Evolutionary conservation across 2,329 filamentous ascomycete genomes (phyloP).

Genomic region (Lecanicillium sp.): DNA sequence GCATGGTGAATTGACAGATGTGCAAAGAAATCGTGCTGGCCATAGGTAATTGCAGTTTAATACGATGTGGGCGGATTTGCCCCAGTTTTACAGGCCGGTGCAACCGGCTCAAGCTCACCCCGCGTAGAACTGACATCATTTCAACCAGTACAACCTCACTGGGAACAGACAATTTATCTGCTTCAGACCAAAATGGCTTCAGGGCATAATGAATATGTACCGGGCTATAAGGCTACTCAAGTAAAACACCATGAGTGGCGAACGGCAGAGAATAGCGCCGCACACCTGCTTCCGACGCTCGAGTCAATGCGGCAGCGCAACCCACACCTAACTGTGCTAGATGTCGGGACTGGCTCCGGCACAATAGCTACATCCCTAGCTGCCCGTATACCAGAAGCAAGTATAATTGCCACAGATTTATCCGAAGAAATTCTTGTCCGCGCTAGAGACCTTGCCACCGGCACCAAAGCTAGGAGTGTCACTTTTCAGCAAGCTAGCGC

Average conservation of each 20-base stretch:
- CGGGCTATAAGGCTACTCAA: slow-evolving; percentile 17
- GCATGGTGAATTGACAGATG: too few species aligned
- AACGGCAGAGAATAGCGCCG: slow-evolving; percentile 33
- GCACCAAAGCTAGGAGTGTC: slow-evolving; percentile 17
- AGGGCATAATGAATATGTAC: slow-evolving; percentile 18
- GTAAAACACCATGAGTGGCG: slow-evolving; percentile 27
- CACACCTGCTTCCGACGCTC: slow-evolving; percentile 33
- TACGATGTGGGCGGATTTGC: too few species aligned
- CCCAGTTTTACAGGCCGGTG: too few species aligned
- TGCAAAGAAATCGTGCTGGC: too few species aligned
- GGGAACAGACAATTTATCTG: too few species aligned
- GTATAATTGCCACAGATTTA: slow-evolving; percentile 22
- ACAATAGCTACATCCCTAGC: slow-evolving; percentile 37
- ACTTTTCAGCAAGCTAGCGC: slow-evolving; percentile 19
- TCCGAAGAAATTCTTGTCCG: slow-evolving; percentile 22
- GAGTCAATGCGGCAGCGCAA: slow-evolving; percentile 14
- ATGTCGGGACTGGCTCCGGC: slow-evolving; percentile 41
- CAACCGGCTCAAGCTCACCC: too few species aligned
- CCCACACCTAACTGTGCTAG: slow-evolving; percentile 30
- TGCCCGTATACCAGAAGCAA: slow-evolving; percentile 28
- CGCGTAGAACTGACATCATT: too few species aligned
- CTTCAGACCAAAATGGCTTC: slow-evolving; percentile 6
- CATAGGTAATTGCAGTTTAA: too few species aligned
- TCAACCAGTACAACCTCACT: too few species aligned
- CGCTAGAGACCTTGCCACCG: slow-evolving; percentile 15